A percentile compares a stretch with the other conserved stretches of the same genome.
phyloP scores from a whole-genome alignment of 1,139 yeast species.

The Blastobotrys proliferans region DNA sequence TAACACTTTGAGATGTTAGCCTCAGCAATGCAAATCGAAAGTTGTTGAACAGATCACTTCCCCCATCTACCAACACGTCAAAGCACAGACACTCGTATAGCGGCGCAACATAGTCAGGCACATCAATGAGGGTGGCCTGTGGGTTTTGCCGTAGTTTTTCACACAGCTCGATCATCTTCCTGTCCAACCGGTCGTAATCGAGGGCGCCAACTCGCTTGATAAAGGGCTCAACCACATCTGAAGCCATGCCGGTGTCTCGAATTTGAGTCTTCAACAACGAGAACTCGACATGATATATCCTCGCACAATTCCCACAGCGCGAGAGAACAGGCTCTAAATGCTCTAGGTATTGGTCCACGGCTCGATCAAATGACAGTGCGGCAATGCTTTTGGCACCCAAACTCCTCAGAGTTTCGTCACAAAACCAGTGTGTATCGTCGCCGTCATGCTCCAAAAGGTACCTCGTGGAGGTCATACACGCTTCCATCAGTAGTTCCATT shows the following conservation, averaged over 20 bases:
- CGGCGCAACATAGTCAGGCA: slow-evolving; percentile 6
- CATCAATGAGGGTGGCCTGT: slow-evolving; percentile 2
- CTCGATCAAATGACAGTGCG: slow-evolving; percentile 11
- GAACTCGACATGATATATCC: slow-evolving; percentile 12
- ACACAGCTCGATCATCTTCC: not conserved
- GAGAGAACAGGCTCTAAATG: slow-evolving; percentile 4
- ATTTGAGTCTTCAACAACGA: slow-evolving; percentile 3
- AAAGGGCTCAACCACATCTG: slow-evolving; percentile 8
- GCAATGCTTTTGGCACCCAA: slow-evolving; percentile 7
- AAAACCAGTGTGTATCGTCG: slow-evolving; percentile 14
- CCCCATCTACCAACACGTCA: slow-evolving; percentile 4
- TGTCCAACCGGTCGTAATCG: slow-evolving; percentile 1
- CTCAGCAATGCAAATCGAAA: slow-evolving; percentile 6
- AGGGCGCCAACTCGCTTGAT: slow-evolving; percentile 5
- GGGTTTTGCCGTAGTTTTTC: slow-evolving; percentile 2
- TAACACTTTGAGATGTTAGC: not conserved
- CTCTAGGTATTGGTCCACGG: slow-evolving; percentile 4
- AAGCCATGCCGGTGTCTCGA: not conserved
- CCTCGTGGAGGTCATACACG: slow-evolving; percentile 6
- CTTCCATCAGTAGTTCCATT: not conserved
- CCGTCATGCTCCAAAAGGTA: slow-evolving; percentile 2
- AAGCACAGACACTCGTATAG: slow-evolving; percentile 13
- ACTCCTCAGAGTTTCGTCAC: slow-evolving; percentile 6
- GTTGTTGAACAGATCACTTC: slow-evolving; percentile 1
- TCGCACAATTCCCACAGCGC: slow-evolving; percentile 13